A percentile compares a stretch with the other conserved stretches of the same genome.
Conservation (phyloP, 345 rosid genomes). For the Melaleuca quinquenervia region DNA sequence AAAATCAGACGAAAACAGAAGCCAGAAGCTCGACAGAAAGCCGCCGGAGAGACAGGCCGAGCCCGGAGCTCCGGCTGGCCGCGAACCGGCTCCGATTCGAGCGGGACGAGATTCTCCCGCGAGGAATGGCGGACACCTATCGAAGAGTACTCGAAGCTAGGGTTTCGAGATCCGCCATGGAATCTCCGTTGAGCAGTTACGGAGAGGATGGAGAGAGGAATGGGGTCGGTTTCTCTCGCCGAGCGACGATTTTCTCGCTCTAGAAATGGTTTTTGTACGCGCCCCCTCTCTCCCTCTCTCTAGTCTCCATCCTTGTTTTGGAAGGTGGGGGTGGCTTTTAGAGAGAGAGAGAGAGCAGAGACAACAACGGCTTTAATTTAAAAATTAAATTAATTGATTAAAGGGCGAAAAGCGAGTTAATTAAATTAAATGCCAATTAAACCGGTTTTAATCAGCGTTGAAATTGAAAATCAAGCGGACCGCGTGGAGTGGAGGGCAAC, state of each 20-base stretch:
- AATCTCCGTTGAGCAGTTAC: constrained; percentile 9
- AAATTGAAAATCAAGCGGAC: not conserved
- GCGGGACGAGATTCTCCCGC: not conserved
- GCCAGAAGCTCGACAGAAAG: not conserved
- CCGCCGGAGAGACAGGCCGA: not conserved
- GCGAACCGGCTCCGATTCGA: not conserved
- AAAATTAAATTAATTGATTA: not conserved
- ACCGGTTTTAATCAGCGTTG: not conserved
- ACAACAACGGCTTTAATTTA: not conserved
- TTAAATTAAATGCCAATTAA: not conserved
- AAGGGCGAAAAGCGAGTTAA: not conserved
- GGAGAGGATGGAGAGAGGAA: not conserved
- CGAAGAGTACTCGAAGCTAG: not conserved
- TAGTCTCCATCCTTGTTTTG: not conserved
- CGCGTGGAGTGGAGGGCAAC: not conserved
- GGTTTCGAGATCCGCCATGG: constrained; percentile 45
- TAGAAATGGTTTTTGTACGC: not conserved
- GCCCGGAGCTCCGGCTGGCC: not conserved
- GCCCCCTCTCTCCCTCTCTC: not conserved
- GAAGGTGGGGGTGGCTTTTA: not conserved
- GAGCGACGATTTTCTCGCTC: not conserved
- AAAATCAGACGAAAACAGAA: not conserved
- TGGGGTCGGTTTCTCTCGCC: not conserved
- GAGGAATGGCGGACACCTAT: not conserved
- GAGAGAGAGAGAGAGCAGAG: not conserved